Base-by-base conservation (phyloP, 2,329 filamentous ascomycete genomes). In the Lizonia empirigonia region DNA sequence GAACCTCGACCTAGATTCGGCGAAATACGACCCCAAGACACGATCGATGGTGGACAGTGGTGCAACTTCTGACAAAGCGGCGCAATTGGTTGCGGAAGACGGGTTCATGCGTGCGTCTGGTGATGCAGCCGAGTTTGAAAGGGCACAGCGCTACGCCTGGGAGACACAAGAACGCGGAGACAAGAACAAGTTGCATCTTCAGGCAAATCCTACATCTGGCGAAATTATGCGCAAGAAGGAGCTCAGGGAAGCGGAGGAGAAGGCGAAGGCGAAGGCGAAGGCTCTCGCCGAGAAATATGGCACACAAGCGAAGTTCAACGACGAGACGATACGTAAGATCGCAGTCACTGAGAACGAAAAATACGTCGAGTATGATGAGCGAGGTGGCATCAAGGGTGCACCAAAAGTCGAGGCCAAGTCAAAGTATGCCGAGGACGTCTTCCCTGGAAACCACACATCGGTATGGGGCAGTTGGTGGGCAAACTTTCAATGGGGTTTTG, bases 381-480 rank as follows among this genome's bases (percentile, higher is more conserved):
- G 85, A 7, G 94, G 94, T 4, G 78, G 87, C 44, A 87, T 97
- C 77, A 97, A 97, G 76, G 92, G 93, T n/a, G 85, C 85, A 20
- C 86, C 87, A 0, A 89, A 87, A 70, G 84, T 84, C 47, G 82
- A 83, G 44, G 88, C 87, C 41, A 93, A 89, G 72, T 96, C 91
- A 32, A 97, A 97, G 71, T 99, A 99, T 68, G 76, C 86, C 4
- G 94, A 99, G 69, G 91, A 99, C 65, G 81, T 97, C 0, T 78
- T 89, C 45, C 83, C 88, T 71, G 93, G 96, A 77, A 99, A 99
- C 68, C 94, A 99, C 75, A 91, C 85, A 3, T 87, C 88, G 0
- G 87, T 96, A 3, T 99, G 91, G 90, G 94, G 94, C 39, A 96
- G 91, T 67, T 99, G 94, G 94, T 99, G 94, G 94, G 84, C 86